Conservation (phyloP, 2,329 filamentous ascomycete genomes). For the Trichophyton rubrum region DNA sequence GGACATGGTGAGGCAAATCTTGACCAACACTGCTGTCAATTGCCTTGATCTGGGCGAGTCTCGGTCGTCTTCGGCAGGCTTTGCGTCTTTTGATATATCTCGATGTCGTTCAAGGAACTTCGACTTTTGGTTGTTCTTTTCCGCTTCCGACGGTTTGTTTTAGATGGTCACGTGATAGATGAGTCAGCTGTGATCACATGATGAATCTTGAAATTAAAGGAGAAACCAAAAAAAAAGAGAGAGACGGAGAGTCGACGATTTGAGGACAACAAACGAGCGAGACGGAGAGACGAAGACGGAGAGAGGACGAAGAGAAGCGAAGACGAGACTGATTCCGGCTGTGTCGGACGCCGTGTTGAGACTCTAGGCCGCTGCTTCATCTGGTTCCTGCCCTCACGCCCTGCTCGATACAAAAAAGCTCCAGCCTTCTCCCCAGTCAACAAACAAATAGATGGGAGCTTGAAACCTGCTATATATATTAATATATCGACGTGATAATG, state of each 20-base stretch:
- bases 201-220: not conserved
- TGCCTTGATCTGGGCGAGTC: not conserved
- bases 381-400: not conserved
- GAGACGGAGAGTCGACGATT: too few relatives aligned
- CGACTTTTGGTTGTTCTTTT: not conserved
- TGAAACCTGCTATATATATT: not conserved
- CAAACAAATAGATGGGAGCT: not conserved
- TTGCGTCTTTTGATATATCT: too few relatives aligned
- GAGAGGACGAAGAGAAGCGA: not conserved
- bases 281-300: not conserved
- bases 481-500: not conserved
- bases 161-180: not conserved
- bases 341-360: too few relatives aligned
- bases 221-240: not conserved
- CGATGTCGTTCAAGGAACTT: not conserved
- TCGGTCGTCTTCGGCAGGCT: too few relatives aligned
- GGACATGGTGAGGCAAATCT: constrained; percentile 22
- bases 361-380: not conserved
- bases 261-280: too few relatives aligned
- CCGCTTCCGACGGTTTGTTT: not conserved
- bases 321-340: too few relatives aligned
- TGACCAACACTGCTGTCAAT: not conserved
- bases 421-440: not conserved
- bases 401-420: not conserved
- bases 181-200: not conserved